A percentile compares a stretch with the other conserved stretches of the same genome.
phyloP scores from a whole-genome alignment of 495 filamentous ascomycete genomes.

The Trichoderma reesei region DNA sequence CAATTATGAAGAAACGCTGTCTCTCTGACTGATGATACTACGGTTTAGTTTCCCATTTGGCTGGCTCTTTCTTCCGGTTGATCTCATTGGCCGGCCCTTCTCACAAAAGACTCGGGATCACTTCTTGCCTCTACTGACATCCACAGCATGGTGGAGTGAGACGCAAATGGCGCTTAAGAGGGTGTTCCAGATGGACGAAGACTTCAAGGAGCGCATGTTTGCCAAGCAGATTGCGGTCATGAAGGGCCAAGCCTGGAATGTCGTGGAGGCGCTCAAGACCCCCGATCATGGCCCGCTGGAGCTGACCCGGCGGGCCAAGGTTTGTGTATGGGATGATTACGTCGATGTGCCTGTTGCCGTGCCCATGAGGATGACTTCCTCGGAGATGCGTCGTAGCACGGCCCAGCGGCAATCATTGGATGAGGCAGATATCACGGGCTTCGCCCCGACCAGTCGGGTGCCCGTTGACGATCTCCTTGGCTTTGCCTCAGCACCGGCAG shows the following conservation, averaged over 20 bases:
- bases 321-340: constrained; percentile 96
- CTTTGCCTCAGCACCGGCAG: constrained; percentile 40
- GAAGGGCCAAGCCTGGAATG: constrained; percentile 99
- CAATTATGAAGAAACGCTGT: neutral
- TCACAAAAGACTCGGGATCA: constrained; percentile 85
- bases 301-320: constrained; percentile 76
- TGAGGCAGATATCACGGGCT: constrained; percentile 85
- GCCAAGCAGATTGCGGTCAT: constrained; percentile 93
- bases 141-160: constrained; percentile 91
- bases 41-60: constrained; percentile 86
- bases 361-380: constrained; percentile 72
- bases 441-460: constrained; percentile 17
- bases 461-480: constrained; percentile 58
- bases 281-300: constrained; percentile 88
- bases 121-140: constrained; percentile 88
- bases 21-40: neutral
- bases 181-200: constrained; percentile 81
- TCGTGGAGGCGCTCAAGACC: constrained; percentile 91
- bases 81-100: constrained; percentile 91
- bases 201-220: constrained; percentile 98
- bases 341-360: constrained; percentile 93
- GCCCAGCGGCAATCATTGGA: constrained; percentile 34
- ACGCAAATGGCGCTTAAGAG: constrained; percentile 76
- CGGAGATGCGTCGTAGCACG: constrained; percentile 51
- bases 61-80: constrained; percentile 95